Conservation (phyloP, 768 basidiomycete species). For the Steccherinum ochraceum region DNA sequence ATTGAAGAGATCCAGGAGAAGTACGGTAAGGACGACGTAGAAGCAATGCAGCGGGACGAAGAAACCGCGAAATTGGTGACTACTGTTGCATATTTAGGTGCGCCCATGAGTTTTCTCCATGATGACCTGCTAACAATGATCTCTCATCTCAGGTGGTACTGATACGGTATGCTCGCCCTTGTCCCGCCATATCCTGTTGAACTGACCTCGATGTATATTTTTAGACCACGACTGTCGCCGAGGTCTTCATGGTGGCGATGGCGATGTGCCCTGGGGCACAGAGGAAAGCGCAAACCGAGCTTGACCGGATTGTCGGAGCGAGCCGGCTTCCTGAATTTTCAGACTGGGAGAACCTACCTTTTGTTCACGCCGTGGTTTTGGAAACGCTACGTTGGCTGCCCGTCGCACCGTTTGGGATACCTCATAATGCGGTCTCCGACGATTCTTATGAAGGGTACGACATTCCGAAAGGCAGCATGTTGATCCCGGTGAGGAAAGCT, state of each 20-base stretch:
- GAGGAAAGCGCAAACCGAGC: conserved; percentile 4
- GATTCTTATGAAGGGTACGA: conserved; percentile 16
- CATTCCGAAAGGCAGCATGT: conserved; percentile 13
- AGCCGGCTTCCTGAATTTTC: conserved; percentile 7
- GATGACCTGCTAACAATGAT: not conserved
- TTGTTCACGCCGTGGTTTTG: conserved; percentile 27
- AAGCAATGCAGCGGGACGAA: not conserved
- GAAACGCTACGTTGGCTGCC: conserved; percentile 17
- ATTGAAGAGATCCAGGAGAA: not conserved
- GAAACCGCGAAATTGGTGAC: not conserved
- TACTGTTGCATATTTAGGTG: not conserved
- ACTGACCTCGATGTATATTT: not conserved
- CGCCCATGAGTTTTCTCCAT: not conserved
- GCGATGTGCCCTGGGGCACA: conserved; percentile 19
- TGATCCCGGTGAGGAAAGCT: conserved; percentile 1
- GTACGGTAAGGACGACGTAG: not conserved
- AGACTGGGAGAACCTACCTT: conserved; percentile 18
- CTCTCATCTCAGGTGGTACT: not conserved
- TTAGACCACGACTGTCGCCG: conserved; percentile 8
- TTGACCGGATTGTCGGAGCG: conserved; percentile 2
- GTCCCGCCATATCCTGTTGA: not conserved
- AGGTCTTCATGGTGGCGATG: conserved; percentile 18
- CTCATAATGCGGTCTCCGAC: conserved; percentile 13
- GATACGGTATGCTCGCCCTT: not conserved
- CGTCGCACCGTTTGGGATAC: conserved; percentile 7